Conservation (phyloP, 1,284 basidiomycete species). For the Gymnopus androsaceus region DNA sequence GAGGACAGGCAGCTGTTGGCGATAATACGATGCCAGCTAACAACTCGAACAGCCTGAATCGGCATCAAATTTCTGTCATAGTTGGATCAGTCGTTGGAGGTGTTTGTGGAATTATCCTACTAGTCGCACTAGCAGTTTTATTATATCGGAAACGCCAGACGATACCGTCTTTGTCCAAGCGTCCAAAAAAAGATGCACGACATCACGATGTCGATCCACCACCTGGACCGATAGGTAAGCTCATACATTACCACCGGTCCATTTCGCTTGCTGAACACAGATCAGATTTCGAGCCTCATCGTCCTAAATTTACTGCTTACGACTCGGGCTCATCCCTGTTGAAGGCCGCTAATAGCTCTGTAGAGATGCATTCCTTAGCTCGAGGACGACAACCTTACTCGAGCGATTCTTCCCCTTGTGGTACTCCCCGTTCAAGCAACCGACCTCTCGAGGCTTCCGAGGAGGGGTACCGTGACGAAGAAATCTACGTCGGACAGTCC, state of each 20-base stretch:
- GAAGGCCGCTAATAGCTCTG: not conserved
- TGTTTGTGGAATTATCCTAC: not conserved
- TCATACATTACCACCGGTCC: not conserved
- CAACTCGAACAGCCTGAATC: slow-evolving; percentile 10
- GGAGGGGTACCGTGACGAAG: not conserved
- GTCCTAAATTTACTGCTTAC: not conserved
- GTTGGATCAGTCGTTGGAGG: slow-evolving; percentile 16
- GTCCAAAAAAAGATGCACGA: not conserved
- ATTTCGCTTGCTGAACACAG: not conserved
- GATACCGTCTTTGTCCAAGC: not conserved
- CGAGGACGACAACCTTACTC: not conserved
- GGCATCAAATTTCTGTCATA: slow-evolving; percentile 13
- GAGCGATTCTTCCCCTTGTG: too few species aligned
- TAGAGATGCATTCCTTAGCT: not conserved
- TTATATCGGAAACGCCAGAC: not conserved
- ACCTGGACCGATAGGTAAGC: not conserved
- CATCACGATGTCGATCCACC: not conserved
- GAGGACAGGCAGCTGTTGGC: slow-evolving; percentile 11
- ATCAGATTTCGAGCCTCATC: not conserved
- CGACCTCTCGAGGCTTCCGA: not conserved
- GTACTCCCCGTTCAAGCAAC: not conserved
- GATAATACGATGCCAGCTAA: not conserved
- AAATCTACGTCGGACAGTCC: not conserved
- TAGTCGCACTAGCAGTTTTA: not conserved
- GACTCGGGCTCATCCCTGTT: not conserved